Evolutionary conservation across 164 flowering plant species (phyloP), one percentile per base, ranked within the genome.

Genomic region (Berberis thunbergii): DNA sequence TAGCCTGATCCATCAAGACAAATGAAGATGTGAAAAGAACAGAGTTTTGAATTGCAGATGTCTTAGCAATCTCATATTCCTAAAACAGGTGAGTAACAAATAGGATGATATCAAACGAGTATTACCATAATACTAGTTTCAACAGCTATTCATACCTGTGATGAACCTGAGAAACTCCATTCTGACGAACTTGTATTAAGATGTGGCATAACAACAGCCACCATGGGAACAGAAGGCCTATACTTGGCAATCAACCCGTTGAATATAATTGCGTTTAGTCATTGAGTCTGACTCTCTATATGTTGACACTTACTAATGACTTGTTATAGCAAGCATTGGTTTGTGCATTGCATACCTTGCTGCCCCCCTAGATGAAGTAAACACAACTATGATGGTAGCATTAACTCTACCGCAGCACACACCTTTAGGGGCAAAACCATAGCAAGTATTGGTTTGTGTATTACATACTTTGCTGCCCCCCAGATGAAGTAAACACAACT

Each of bases 191-290:
- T 69, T 43, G 80, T 59, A 49, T 60, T 64, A 8, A 72, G 79
- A 41, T 62, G 70, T 54, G 85, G 85, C 39, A 73, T 71, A 13
- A 81, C 80, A 63, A 81, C 66, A 45, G 85, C 83, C 60, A 81
- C 49, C 39, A 81, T 79, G 41, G 85, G 83, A 44, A 79, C 68
- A 8, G 69, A 64, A 53, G 83, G 83, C 69, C 83, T 77, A 62
- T 79, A 81, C 73, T 79, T 81, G 48, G 85, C 85, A 49, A 81
- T 74, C 72, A 79, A 69, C 75, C 85, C 79, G 53, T 44, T 40
- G 42, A 54, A 55, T 39, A 62, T 60, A 39, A 11, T 54, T 46
- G 43, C 43, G 8, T 41, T 59, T 6, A 61, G 44, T 7, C 54
- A 45, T 7, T 41, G 3, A 43, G 12, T 54, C 48, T 6, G 43